Evolutionary conservation across 441 rosid species (phyloP).

Genomic region (Populus tomentosa): DNA sequence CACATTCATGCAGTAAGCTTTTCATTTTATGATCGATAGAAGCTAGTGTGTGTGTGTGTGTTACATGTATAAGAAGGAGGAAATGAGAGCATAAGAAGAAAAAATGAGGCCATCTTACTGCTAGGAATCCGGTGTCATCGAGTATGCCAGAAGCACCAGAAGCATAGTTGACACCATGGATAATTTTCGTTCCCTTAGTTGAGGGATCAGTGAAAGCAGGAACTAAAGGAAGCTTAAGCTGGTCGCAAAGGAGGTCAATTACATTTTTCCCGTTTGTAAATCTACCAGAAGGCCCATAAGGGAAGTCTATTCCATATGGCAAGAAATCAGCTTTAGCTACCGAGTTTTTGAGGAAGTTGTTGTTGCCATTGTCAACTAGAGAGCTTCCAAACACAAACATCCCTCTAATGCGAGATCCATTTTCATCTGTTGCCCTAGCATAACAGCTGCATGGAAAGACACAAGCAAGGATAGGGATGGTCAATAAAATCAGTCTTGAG

Average conservation of each 20-base stretch:
- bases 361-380: conserved; percentile 64
- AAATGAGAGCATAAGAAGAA: background rate
- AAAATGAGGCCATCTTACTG: conserved; percentile 19
- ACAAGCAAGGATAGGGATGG: conserved; percentile 9
- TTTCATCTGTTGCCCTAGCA: background rate
- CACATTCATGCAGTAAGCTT: background rate
- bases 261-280: conserved; percentile 57
- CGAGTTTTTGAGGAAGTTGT: conserved; percentile 45
- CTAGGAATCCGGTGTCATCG: conserved; percentile 43
- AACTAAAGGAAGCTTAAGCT: conserved; percentile 37
- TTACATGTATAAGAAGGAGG: background rate
- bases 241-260: conserved; percentile 40
- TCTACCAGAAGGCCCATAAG: conserved; percentile 49
- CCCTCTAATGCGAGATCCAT: conserved; percentile 23
- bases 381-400: conserved; percentile 71
- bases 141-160: conserved; percentile 58
- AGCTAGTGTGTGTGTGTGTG: too few species aligned
- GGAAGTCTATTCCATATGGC: conserved; percentile 58
- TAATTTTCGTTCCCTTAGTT: conserved; percentile 29
- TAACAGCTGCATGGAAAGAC: background rate
- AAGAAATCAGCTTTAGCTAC: conserved; percentile 36
- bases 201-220: conserved; percentile 44
- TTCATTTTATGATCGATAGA: background rate
- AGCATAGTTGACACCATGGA: conserved; percentile 52
- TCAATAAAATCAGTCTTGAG: background rate